Percentiles rank a stretch among this genome's conserved stretches.
Conservation (phyloP, 2,329 filamentous ascomycete species). For the Pyricularia pennisetigena region DNA sequence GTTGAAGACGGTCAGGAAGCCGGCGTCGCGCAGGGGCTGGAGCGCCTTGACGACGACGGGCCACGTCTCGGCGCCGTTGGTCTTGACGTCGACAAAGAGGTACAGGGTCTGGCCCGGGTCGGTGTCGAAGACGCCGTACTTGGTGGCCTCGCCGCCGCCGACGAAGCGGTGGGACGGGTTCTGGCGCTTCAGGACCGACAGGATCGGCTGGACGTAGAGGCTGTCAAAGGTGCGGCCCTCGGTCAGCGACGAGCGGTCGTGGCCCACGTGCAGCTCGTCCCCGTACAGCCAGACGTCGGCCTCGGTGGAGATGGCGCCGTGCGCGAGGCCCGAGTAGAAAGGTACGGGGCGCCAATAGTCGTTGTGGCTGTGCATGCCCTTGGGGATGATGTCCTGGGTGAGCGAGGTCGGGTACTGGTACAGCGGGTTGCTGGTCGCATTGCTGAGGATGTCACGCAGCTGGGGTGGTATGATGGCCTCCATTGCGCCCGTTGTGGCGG, state of each 20-base stretch:
- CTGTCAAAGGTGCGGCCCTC: constrained; percentile 43
- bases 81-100: constrained; percentile 61
- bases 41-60: constrained; percentile 40
- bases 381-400: constrained; percentile 40
- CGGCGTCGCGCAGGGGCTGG: constrained; percentile 42
- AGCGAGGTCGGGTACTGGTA: constrained; percentile 39
- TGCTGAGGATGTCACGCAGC: constrained; percentile 10
- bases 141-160: constrained; percentile 24
- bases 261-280: constrained; percentile 41
- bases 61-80: constrained; percentile 37
- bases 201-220: constrained; percentile 53
- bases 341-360: constrained; percentile 59
- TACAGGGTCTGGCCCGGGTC: constrained; percentile 41
- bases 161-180: constrained; percentile 38
- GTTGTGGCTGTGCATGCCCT: constrained; percentile 57
- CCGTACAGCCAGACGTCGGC: constrained; percentile 58
- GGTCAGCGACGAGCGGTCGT: constrained; percentile 44
- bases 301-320: constrained; percentile 55
- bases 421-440: constrained; percentile 24
- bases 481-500: constrained; percentile 8
- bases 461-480: constrained; percentile 6
- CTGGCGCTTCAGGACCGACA: constrained; percentile 41
- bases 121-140: constrained; percentile 43
- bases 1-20: constrained; percentile 42
- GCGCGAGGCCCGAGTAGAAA: constrained; percentile 49